These are phyloP conservation scores for Rhamnella rubrinervis DNA, from an alignment of 331 rosid species.

Conservation along the genomic window DNA sequence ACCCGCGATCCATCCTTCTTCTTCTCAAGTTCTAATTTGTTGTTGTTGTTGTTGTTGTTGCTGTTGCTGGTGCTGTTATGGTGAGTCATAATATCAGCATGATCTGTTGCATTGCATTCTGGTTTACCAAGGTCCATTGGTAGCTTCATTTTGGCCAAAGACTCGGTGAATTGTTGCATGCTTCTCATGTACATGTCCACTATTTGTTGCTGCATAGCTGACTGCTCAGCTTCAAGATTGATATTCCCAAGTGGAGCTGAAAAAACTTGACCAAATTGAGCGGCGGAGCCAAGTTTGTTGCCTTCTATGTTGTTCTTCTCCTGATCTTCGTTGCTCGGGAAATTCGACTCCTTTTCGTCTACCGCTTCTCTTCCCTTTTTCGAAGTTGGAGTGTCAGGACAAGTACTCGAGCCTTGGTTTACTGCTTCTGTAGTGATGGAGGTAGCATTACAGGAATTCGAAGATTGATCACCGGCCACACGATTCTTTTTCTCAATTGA, in stretches of 20 bases:
- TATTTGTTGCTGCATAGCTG: slow-evolving; percentile 86
- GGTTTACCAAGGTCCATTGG: slow-evolving; percentile 75
- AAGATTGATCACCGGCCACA: slow-evolving; percentile 27
- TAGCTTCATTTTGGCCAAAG: slow-evolving; percentile 84
- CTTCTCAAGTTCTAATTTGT: slow-evolving; percentile 45
- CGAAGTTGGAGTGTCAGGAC: slow-evolving; percentile 75
- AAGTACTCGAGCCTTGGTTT: slow-evolving; percentile 34
- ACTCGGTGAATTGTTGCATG: slow-evolving; percentile 84
- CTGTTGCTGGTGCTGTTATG: slow-evolving; percentile 35
- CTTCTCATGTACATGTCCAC: slow-evolving; percentile 90
- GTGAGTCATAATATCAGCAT: slow-evolving; percentile 45
- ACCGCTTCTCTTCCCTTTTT: slow-evolving; percentile 44
- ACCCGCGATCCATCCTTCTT: slow-evolving; percentile 79
- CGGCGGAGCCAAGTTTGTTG: slow-evolving; percentile 28
- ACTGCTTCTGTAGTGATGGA: slow-evolving; percentile 31
- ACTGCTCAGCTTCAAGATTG: slow-evolving; percentile 70
- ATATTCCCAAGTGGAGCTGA: slow-evolving; percentile 66
- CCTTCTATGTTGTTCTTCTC: slow-evolving; percentile 20
- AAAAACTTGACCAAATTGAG: slow-evolving; percentile 55
- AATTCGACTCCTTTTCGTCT: slow-evolving; percentile 41
- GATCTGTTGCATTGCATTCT: slow-evolving; percentile 34
- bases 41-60: slow-evolving; percentile 34
- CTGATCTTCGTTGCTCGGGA: slow-evolving; percentile 41
- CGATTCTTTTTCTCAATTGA: slow-evolving; percentile 58
- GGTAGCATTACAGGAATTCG: slow-evolving; percentile 31